These are phyloP conservation scores for Coniosporium apollinis DNA, from an alignment of 495 filamentous ascomycete species.

Conservation along the genomic window DNA sequence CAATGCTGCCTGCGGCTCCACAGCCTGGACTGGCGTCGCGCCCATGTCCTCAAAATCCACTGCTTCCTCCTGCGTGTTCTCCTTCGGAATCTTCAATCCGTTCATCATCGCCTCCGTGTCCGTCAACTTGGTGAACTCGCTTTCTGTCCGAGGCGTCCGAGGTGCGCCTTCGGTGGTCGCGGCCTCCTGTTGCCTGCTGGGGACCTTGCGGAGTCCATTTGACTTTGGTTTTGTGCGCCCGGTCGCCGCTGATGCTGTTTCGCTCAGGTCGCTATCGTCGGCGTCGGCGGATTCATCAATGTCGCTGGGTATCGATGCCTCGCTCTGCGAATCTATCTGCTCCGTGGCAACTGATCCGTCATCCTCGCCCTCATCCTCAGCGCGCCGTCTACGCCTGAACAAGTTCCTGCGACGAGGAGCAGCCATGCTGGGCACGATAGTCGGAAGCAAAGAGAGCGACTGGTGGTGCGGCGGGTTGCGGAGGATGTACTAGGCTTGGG, in stretches of 20 bases:
- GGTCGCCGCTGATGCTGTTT: too few species aligned
- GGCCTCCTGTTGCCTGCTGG: too few species aligned
- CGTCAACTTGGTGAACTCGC: conserved; percentile 24
- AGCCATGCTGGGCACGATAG: conserved; percentile 11
- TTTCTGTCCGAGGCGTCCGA: conserved; percentile 8
- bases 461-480: too few species aligned
- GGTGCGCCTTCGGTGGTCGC: conserved; percentile 2
- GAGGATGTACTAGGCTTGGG: too few species aligned
- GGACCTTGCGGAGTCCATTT: too few species aligned
- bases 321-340: conserved; percentile 14
- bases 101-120: conserved; percentile 88
- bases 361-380: conserved; percentile 15
- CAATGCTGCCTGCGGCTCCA: not conserved
- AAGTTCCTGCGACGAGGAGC: conserved; percentile 9
- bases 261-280: conserved; percentile 53
- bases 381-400: conserved; percentile 12
- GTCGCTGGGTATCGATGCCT: conserved; percentile 14
- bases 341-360: conserved; percentile 9
- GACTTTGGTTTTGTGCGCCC: too few species aligned
- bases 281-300: conserved; percentile 14
- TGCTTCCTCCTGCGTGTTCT: conserved; percentile 34
- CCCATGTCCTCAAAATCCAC: conserved; percentile 51
- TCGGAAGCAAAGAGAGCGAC: too few species aligned
- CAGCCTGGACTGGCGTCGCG: too few species aligned
- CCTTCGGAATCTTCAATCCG: conserved; percentile 50